Conservation (phyloP, 192 early-diverging fungal genomes). For the Coemansia sp. region DNA sequence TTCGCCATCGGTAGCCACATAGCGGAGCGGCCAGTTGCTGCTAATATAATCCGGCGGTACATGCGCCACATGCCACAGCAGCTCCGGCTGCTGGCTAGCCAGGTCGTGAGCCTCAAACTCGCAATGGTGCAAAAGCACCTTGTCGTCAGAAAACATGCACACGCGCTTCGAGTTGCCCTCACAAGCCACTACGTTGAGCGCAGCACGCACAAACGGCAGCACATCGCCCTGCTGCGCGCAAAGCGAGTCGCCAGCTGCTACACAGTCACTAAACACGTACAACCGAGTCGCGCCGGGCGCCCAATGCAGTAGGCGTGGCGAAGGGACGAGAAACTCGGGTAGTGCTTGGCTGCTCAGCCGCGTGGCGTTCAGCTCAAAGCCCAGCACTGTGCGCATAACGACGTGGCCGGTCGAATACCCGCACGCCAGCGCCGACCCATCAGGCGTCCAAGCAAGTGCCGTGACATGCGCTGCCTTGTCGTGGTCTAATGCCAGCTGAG, state of each 20-base stretch:
- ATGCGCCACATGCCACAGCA: conserved; percentile 46
- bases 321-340: background rate
- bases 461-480: conserved; percentile 17
- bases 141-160: conserved; percentile 51
- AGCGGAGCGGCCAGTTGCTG: conserved; percentile 52
- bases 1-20: conserved; percentile 68
- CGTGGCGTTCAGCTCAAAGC: conserved; percentile 44
- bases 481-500: background rate
- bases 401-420: conserved; percentile 49
- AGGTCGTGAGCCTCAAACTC: conserved; percentile 16
- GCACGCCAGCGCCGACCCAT: conserved; percentile 43
- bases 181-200: conserved; percentile 19
- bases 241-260: background rate
- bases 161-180: conserved; percentile 48
- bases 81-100: conserved; percentile 22
- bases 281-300: conserved; percentile 25
- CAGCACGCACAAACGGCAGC: conserved; percentile 47
- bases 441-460: conserved; percentile 38
- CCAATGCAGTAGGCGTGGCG: conserved; percentile 27
- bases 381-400: conserved; percentile 33
- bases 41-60: conserved; percentile 35
- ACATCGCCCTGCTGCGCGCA: conserved; percentile 21
- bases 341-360: conserved; percentile 17
- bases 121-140: conserved; percentile 38
- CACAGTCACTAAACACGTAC: conserved; percentile 16